phyloP scores from a whole-genome alignment of 305 asterid species.

The Coffea humblotiana region DNA sequence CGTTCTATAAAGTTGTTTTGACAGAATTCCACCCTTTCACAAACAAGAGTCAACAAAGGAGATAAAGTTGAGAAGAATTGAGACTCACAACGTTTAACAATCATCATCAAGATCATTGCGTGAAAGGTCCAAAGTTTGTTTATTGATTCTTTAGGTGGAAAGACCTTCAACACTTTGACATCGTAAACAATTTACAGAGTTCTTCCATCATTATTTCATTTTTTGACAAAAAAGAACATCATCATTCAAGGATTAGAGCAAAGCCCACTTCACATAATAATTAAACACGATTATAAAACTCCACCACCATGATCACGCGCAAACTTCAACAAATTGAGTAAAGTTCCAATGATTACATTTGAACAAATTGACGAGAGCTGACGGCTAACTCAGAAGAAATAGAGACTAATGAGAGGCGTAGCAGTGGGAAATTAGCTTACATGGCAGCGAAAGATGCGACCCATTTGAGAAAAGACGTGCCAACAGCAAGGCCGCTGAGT shows the following conservation, averaged over 20 bases:
- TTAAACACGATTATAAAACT: neutral
- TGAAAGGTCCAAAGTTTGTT: neutral
- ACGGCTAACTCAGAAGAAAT: neutral
- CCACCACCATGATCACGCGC: neutral
- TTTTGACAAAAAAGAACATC: constrained; percentile 4
- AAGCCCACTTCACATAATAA: neutral
- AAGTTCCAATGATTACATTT: neutral
- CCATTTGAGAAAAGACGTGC: constrained; percentile 83
- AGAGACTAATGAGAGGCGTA: too few relatives aligned
- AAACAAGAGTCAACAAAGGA: constrained; percentile 16
- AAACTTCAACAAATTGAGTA: constrained; percentile 2
- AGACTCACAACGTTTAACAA: neutral
- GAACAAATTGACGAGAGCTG: neutral
- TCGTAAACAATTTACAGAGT: neutral
- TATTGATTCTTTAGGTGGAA: neutral
- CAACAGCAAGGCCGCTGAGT: constrained; percentile 58
- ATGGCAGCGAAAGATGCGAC: constrained; percentile 83
- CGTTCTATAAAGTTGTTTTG: neutral
- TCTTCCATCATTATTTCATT: neutral
- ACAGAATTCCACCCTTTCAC: constrained; percentile 11
- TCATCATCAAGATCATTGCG: constrained; percentile 5
- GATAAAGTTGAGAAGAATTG: neutral
- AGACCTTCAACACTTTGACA: neutral
- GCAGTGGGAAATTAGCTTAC: constrained; percentile 32
- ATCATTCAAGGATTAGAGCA: neutral